These are phyloP conservation scores for Geranium rotundifolium DNA, from an alignment of 345 rosid species.

Conservation along the genomic window DNA sequence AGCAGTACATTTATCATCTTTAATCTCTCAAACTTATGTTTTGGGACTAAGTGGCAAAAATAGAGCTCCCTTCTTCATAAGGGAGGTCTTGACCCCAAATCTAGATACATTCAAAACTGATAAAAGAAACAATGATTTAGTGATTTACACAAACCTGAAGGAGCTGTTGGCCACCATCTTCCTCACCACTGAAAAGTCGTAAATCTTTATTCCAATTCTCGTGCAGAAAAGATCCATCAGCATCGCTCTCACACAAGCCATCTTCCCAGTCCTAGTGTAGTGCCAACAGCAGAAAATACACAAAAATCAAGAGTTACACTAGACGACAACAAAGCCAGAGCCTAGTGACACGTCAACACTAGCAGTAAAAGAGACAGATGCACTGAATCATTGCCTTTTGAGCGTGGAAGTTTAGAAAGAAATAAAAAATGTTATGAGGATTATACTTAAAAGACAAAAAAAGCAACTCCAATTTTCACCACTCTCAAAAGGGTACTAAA, in stretches of 20 bases:
- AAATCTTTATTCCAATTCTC: slow-evolving; percentile 88
- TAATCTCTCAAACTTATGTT: too few species aligned
- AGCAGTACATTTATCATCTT: too few species aligned
- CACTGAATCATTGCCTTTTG: not conserved
- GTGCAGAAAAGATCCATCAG: slow-evolving; percentile 83
- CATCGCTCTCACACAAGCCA: slow-evolving; percentile 76
- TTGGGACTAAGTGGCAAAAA: too few species aligned
- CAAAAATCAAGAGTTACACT: not conserved
- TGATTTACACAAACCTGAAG: slow-evolving; percentile 49
- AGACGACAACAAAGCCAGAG: too few species aligned
- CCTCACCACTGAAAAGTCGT: slow-evolving; percentile 57
- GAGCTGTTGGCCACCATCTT: slow-evolving; percentile 80
- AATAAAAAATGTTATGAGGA: not conserved
- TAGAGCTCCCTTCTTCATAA: too few species aligned
- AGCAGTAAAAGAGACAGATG: not conserved
- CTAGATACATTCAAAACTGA: too few species aligned
- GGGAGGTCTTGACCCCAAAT: too few species aligned
- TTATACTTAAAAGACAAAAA: too few species aligned
- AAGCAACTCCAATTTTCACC: not conserved
- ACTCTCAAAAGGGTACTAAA: not conserved
- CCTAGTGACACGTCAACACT: not conserved
- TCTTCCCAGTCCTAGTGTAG: slow-evolving; percentile 80
- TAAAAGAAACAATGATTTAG: too few species aligned
- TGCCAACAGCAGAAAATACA: slow-evolving; percentile 1
- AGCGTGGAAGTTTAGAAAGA: too few species aligned